Evolutionary conservation across 208 protist species (phyloP).

Genomic region (Acanthamoeba castellanii): DNA sequence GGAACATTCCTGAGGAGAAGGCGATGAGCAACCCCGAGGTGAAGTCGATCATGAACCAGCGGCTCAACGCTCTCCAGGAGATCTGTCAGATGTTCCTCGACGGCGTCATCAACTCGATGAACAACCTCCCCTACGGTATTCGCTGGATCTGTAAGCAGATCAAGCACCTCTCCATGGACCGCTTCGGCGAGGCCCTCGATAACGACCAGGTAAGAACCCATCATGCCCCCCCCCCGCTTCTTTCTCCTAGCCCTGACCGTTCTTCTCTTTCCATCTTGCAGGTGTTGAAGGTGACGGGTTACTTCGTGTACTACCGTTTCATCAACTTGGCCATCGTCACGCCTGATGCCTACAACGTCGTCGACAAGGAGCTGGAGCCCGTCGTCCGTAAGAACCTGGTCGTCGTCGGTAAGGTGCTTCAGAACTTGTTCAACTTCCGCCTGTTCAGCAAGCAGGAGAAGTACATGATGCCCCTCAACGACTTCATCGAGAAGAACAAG

Average conservation of each 20-base stretch:
- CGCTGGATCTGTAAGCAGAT: slow-evolving; percentile 88
- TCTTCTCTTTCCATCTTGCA: slow-evolving; percentile 56
- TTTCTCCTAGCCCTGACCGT: not conserved
- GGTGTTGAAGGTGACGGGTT: slow-evolving; percentile 87
- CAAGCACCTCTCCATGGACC: slow-evolving; percentile 78
- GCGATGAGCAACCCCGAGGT: slow-evolving; percentile 86
- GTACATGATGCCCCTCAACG: slow-evolving; percentile 87
- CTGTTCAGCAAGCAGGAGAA: slow-evolving; percentile 84
- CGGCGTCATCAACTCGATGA: slow-evolving; percentile 84
- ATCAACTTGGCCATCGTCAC: slow-evolving; percentile 89
- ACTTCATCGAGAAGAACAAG: slow-evolving; percentile 84
- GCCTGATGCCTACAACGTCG: slow-evolving; percentile 88
- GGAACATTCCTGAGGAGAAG: slow-evolving; percentile 87
- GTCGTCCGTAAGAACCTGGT: slow-evolving; percentile 85
- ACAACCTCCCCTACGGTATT: slow-evolving; percentile 88
- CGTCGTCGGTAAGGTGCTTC: slow-evolving; percentile 87
- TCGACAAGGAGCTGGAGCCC: slow-evolving; percentile 80
- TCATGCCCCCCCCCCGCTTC: not conserved
- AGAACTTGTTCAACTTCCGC: slow-evolving; percentile 84
- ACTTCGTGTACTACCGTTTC: slow-evolving; percentile 91
- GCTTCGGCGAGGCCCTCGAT: slow-evolving; percentile 76
- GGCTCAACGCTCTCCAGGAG: slow-evolving; percentile 78
- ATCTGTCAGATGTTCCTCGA: slow-evolving; percentile 87
- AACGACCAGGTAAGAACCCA: slow-evolving; percentile 32
- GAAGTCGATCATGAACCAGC: slow-evolving; percentile 81